A percentile compares a stretch with the other conserved stretches of the same genome.
Conservation (phyloP, 768 basidiomycete species). For the Tubosaeta sp. region DNA sequence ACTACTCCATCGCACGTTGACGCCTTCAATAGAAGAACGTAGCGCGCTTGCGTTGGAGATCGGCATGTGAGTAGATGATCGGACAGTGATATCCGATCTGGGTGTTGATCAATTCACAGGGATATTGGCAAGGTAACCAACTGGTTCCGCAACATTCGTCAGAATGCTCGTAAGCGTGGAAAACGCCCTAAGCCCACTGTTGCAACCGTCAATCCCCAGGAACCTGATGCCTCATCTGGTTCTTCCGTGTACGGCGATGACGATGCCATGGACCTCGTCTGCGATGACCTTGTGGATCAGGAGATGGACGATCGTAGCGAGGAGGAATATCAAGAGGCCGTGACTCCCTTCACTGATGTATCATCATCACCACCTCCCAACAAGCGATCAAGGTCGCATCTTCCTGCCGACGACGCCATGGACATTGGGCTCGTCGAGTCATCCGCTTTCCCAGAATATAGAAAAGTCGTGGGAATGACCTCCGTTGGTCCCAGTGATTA, state of each 20-base stretch:
- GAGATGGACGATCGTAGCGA: conserved; percentile 55
- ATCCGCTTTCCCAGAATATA: conserved; percentile 44
- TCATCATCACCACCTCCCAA: conserved; percentile 37
- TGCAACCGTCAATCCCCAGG: conserved; percentile 36
- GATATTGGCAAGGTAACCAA: conserved; percentile 83
- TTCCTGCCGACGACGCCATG: conserved; percentile 32
- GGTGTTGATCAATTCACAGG: conserved; percentile 36
- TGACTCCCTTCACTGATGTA: conserved; percentile 63
- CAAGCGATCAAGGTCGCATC: conserved; percentile 27
- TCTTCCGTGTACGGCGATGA: conserved; percentile 44
- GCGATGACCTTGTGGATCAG: conserved; percentile 39
- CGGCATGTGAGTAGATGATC: conserved; percentile 55
- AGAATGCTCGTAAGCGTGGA: conserved; percentile 72
- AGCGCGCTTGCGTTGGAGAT: conserved; percentile 68
- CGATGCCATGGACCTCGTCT: conserved; percentile 50
- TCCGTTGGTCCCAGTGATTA: conserved; percentile 20
- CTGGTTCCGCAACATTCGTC: conserved; percentile 83
- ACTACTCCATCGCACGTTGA: conserved; percentile 61
- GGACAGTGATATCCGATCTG: neutral
- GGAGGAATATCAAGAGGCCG: conserved; percentile 70
- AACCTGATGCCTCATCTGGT: conserved; percentile 50
- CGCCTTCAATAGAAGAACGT: conserved; percentile 78
- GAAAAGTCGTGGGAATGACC: conserved; percentile 37
- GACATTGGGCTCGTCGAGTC: conserved; percentile 37
- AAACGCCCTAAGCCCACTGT: conserved; percentile 41